Base-by-base conservation (phyloP, 2,329 filamentous ascomycete species). In the Fusarium albidum region DNA sequence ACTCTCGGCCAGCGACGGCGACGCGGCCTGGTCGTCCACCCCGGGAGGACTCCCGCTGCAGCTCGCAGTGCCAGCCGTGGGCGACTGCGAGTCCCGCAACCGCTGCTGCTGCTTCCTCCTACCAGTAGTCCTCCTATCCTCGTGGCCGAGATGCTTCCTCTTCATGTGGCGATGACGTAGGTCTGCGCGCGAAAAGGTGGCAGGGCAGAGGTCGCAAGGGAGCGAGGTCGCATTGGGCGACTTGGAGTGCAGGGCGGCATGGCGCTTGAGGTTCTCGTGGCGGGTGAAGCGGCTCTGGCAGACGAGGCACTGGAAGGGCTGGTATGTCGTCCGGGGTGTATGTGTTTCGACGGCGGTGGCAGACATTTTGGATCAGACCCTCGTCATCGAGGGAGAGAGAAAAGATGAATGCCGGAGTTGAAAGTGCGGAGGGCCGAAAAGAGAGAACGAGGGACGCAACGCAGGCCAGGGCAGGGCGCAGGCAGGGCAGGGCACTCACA, bases 151-250 rank as follows among this genome's bases (percentile, higher is more conserved):
- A 47, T 77, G 75, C 51, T 77, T 77, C 14, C 72, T 68, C 55
- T 71, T 77, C 67, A 77, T 72, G 53, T 78, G 76, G 0, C 75
- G 72, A 51, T 66, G 63, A 14, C 72, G 72, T 5, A 78, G 58
- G 53, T 78, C 75, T 3, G 68, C 64, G 2, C 75, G 71, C 4
- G 75, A 77, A 49, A 78, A 77, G 1, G 72, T 75, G 2, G 69
- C 69, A 28, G 68, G 57, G 56, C 75, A 77, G 35, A 73, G 65
- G 4, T 68, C 61, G 54, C 76, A 77, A 3, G 69, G 57, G 11
- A 76, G 61, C 1, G 68, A 66, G 6, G 63, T 57, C 26, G 69
- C 67, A 12, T 61, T 58, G 17, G 62, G 57, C 6, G 71, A 71
- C 9, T 70, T 68, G 7, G 68, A 65, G 52, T 77, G 75, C 5